phyloP scores from a whole-genome alignment of 2,329 filamentous ascomycete species.

The Fusarium sp. region DNA sequence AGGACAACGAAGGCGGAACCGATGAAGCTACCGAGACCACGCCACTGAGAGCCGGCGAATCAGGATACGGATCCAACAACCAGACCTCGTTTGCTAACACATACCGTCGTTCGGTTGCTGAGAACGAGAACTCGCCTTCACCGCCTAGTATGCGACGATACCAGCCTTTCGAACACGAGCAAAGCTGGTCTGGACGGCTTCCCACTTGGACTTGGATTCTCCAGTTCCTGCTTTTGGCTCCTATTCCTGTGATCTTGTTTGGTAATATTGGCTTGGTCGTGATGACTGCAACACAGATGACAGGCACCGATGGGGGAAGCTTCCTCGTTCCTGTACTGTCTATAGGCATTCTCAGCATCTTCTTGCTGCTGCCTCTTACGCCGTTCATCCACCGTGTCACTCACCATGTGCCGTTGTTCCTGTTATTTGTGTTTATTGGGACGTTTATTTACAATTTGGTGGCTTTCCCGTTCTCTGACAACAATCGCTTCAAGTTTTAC shows the following conservation, averaged over 20 bases:
- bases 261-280: conserved; percentile 83
- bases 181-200: conserved; percentile 85
- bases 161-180: conserved; percentile 77
- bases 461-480: conserved; percentile 88
- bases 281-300: conserved; percentile 82
- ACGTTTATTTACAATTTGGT: conserved; percentile 89
- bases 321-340: conserved; percentile 80
- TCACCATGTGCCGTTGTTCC: conserved; percentile 83
- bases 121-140: conserved; percentile 43
- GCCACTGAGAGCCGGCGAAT: conserved; percentile 62
- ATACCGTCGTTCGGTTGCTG: conserved; percentile 66
- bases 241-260: conserved; percentile 82
- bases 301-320: conserved; percentile 85
- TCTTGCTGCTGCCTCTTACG: conserved; percentile 81
- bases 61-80: conserved; percentile 55
- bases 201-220: conserved; percentile 90
- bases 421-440: conserved; percentile 79
- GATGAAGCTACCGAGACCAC: conserved; percentile 67
- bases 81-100: conserved; percentile 69
- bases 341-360: conserved; percentile 76
- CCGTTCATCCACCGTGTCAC: conserved; percentile 92
- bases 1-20: conserved; percentile 41
- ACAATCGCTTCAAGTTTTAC: conserved; percentile 86
- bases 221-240: conserved; percentile 85
- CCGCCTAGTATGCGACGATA: conserved; percentile 45